Conservation (phyloP, 257 asterid genomes). For the Craterostigma plantagineum region DNA sequence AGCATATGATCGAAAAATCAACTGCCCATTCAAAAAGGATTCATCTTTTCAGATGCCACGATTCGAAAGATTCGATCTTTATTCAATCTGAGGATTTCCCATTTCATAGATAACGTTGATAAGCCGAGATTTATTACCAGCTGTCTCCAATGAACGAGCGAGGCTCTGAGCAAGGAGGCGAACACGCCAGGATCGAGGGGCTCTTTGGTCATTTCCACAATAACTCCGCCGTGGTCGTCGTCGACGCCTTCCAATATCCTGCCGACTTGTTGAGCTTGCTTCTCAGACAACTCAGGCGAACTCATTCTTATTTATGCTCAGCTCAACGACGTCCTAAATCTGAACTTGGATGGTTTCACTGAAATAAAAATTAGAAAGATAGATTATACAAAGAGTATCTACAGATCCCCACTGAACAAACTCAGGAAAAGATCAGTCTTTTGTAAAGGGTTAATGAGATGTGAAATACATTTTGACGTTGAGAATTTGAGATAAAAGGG, state of each 20-base stretch:
- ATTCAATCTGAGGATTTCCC: background rate
- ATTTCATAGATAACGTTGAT: background rate
- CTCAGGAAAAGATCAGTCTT: no score
- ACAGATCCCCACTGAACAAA: no score
- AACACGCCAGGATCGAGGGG: slow-evolving; percentile 45
- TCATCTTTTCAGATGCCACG: background rate
- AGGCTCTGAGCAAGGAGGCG: slow-evolving; percentile 45
- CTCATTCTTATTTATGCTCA: slow-evolving; percentile 39
- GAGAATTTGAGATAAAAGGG: no score
- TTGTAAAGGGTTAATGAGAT: no score
- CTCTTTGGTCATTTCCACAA: slow-evolving; percentile 59
- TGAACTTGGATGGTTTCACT: no score
- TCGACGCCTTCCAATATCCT: slow-evolving; percentile 30
- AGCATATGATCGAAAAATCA: no score
- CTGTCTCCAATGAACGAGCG: slow-evolving; percentile 60
- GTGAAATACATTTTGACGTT: no score
- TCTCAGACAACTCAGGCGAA: slow-evolving; percentile 20
- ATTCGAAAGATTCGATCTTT: background rate
- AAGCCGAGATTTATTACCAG: slow-evolving; percentile 20
- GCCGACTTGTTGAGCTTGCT: slow-evolving; percentile 26
- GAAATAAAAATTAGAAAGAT: no score
- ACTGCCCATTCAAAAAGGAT: no score
- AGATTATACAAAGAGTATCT: no score
- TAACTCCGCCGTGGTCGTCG: slow-evolving; percentile 65
- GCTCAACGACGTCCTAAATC: no score